These are phyloP conservation scores for Colletotrichum cuscutae DNA, from an alignment of 2,329 filamentous ascomycete genomes.

Conservation along the genomic window DNA sequence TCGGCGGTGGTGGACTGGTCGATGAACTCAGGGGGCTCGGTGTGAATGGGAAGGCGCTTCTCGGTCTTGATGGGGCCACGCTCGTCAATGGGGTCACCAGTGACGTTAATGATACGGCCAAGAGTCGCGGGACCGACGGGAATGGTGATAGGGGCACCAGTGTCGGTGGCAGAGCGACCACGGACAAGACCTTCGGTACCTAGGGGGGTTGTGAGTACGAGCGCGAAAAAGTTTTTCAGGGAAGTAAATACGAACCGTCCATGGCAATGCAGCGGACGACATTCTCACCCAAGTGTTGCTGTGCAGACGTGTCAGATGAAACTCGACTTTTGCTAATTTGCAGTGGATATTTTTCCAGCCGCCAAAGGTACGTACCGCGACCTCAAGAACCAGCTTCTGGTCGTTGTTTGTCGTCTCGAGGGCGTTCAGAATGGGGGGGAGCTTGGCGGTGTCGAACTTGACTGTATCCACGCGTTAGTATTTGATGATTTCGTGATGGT, in stretches of 20 bases:
- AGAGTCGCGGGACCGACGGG: slow-evolving; percentile 94
- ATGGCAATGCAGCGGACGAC: slow-evolving; percentile 99
- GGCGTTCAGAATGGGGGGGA: slow-evolving; percentile 97
- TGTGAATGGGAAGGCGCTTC: slow-evolving; percentile 91
- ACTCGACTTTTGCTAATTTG: slow-evolving; percentile 1
- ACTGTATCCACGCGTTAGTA: slow-evolving; percentile 63
- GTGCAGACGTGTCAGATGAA: slow-evolving; percentile 50
- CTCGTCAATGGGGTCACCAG: slow-evolving; percentile 99
- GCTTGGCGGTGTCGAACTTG: slow-evolving; percentile 95
- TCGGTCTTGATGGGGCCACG: slow-evolving; percentile 96
- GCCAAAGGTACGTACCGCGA: slow-evolving; percentile 74
- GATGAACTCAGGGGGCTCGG: slow-evolving; percentile 89
- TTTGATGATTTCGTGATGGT: slow-evolving; percentile 13
- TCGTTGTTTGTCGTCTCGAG: slow-evolving; percentile 91
- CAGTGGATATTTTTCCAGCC: slow-evolving; percentile 7
- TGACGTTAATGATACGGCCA: slow-evolving; percentile 99
- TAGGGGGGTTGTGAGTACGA: slow-evolving; percentile 48
- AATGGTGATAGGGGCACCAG: slow-evolving; percentile 94
- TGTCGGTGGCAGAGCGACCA: slow-evolving; percentile 86
- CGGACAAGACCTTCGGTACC: slow-evolving; percentile 99
- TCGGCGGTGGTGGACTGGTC: slow-evolving; percentile 98
- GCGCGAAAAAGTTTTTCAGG: slow-evolving; percentile 36
- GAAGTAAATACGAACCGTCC: slow-evolving; percentile 78
- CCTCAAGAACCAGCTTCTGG: slow-evolving; percentile 95
- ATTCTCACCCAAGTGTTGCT: slow-evolving; percentile 99